These are phyloP conservation scores for Crithidia brevicula DNA, from an alignment of 208 protist species.

Conservation along the genomic window DNA sequence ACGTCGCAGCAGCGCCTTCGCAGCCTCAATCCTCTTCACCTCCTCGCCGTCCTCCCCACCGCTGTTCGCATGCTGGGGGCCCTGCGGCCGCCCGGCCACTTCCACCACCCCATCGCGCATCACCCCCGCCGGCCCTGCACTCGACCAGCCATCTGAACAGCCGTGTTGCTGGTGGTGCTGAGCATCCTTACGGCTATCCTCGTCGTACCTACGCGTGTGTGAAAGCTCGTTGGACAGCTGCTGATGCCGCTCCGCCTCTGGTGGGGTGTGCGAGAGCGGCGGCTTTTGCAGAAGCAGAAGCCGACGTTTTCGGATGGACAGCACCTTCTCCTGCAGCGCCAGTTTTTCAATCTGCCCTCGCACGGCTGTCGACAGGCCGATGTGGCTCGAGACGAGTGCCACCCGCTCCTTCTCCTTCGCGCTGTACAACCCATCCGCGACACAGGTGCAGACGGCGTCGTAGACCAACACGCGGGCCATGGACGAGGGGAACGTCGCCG, in stretches of 20 bases:
- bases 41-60: conserved; percentile 1
- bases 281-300: conserved; percentile 38
- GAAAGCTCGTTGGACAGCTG: conserved; percentile 1
- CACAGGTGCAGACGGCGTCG: conserved; percentile 68
- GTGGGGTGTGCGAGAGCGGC: not conserved
- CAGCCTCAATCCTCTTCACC: conserved; percentile 16
- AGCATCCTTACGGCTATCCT: not conserved
- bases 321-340: conserved; percentile 55
- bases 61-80: not conserved
- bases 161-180: not conserved
- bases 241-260: conserved; percentile 4
- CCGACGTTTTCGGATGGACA: conserved; percentile 58
- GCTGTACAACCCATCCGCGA: conserved; percentile 61
- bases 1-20: conserved; percentile 28
- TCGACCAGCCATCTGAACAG: too few relatives aligned
- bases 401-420: conserved; percentile 57
- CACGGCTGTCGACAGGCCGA: conserved; percentile 62
- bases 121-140: not conserved
- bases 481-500: conserved; percentile 44
- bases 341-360: conserved; percentile 71
- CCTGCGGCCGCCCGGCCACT: not conserved
- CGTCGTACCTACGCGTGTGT: not conserved
- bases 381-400: conserved; percentile 54
- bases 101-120: not conserved
- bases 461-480: conserved; percentile 68